Evolutionary conservation across 768 basidiomycete genomes (phyloP).

Genomic region (Tephrocybe sp.): DNA sequence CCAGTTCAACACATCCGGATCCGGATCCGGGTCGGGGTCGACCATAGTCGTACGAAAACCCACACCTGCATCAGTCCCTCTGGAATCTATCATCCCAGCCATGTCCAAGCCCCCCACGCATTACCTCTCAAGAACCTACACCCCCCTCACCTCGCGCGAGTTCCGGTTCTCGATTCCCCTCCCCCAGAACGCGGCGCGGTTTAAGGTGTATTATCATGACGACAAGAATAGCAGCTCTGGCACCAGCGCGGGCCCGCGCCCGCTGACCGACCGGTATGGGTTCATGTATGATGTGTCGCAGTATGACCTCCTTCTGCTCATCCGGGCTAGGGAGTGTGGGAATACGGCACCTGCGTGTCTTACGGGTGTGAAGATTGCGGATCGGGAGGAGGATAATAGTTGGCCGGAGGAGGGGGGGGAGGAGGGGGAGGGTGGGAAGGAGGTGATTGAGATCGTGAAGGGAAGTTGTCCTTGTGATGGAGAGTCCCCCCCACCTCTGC

Average conservation of each 20-base stretch:
- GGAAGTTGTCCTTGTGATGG: slow-evolving; percentile 44
- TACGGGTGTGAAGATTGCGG: slow-evolving; percentile 86
- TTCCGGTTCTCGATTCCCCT: slow-evolving; percentile 72
- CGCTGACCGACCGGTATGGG: slow-evolving; percentile 83
- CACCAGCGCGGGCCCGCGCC: no score
- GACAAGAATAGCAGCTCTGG: no score
- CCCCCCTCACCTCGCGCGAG: slow-evolving; percentile 67
- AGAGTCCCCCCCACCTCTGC: slow-evolving; percentile 15
- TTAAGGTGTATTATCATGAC: slow-evolving; percentile 45
- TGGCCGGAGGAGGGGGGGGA: slow-evolving; percentile 66
- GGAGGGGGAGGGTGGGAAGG: slow-evolving; percentile 24
- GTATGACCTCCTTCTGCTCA: slow-evolving; percentile 76
- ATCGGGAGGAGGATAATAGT: slow-evolving; percentile 73
- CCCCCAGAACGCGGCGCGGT: slow-evolving; percentile 53
- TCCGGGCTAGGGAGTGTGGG: slow-evolving; percentile 68
- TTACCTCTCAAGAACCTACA: slow-evolving; percentile 73
- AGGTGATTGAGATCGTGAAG: slow-evolving; percentile 44
- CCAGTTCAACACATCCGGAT: no score
- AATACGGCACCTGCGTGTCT: slow-evolving; percentile 81
- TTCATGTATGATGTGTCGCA: slow-evolving; percentile 86
- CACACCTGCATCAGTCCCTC: slow-evolving; percentile 54
- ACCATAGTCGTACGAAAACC: slow-evolving; percentile 9
- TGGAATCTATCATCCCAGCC: slow-evolving; percentile 82
- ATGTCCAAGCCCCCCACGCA: slow-evolving; percentile 81
- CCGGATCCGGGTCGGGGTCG: no score